Percentiles rank a stretch among this genome's conserved stretches.
Conservation (phyloP, 2,329 filamentous ascomycete genomes). For the Xylariaceae sp. region DNA sequence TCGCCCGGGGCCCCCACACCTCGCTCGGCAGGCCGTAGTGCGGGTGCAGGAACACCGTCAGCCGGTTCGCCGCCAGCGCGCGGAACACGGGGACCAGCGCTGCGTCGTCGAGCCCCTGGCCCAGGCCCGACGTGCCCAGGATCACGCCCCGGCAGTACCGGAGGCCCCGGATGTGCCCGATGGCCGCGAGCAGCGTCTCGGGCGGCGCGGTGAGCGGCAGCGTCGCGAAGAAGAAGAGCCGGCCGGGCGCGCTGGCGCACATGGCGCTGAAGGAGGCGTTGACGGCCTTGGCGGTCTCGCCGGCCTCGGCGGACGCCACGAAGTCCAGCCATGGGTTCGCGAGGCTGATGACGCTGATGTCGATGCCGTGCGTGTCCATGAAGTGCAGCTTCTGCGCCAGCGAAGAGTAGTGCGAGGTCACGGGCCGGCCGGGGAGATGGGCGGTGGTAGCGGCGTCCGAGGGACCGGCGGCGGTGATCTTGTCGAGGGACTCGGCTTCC, state of each 20-base stretch:
- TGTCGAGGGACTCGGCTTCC: conserved; percentile 42
- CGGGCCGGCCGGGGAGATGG: conserved; percentile 69
- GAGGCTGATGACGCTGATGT: conserved; percentile 79
- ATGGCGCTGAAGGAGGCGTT: conserved; percentile 75
- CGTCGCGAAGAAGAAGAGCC: conserved; percentile 78
- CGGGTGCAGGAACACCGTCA: conserved; percentile 80
- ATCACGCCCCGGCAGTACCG: conserved; percentile 79
- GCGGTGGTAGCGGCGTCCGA: conserved; percentile 28
- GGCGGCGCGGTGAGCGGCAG: conserved; percentile 69
- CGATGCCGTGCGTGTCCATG: conserved; percentile 80
- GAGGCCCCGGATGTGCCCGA: conserved; percentile 57
- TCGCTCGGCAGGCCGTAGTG: conserved; percentile 82
- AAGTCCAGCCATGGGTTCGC: conserved; percentile 97
- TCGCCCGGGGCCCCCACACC: conserved; percentile 70
- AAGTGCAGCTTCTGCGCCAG: conserved; percentile 77
- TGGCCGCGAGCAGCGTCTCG: conserved; percentile 58
- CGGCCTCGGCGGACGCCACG: conserved; percentile 57
- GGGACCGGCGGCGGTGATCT: conserved; percentile 37
- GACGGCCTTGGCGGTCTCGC: conserved; percentile 59
- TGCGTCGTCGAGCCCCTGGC: conserved; percentile 75
- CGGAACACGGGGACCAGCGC: conserved; percentile 67
- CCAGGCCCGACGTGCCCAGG: conserved; percentile 78
- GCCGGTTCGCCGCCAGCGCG: conserved; percentile 58
- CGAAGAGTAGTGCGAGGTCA: conserved; percentile 79
- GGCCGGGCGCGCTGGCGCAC: conserved; percentile 60